Evolutionary conservation across 768 basidiomycete genomes (phyloP), one percentile per base, ranked within the genome.

Genomic region (Mycena metata): DNA sequence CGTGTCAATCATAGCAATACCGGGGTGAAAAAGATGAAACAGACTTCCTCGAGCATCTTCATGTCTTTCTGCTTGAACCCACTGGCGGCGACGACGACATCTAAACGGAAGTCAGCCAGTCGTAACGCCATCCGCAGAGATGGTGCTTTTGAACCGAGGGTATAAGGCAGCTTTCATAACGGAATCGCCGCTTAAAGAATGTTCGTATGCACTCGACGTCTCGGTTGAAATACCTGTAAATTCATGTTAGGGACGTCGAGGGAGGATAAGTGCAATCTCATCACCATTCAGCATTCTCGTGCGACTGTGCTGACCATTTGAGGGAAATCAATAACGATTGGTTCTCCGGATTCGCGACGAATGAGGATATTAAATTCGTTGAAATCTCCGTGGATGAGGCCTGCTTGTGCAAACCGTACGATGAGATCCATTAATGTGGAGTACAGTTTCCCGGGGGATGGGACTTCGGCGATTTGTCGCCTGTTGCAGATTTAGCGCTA

Each of bases 361-460:
- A 99, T 96, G 69, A 99, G 89, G 72, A 99, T 96, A 79, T 99
- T 99, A 84, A 99, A 99, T 77, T 99, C 98, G 81, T 99, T 99
- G 82, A 94, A 99, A 73, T 99, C 98, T 46, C 98, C 96, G 75
- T 99, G 98, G 58, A 99, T 99, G n/a, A 99, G 87, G 7, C 98
- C 98, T 17, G 93, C 90, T 42, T 89, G 90, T 7, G 97, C 96
- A 75, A 99, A 92, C 60, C 96, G 94, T 64, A 98, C 95, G 76
- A 99, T 96, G 67, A 98, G 83, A 78, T 96, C 95, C 98, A 99
- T 99, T 50, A 99, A 83, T 19, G 84, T 82, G 1, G 96, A 96
- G 80, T 98, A 99, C 23, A 99, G 86, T 70, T 91, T 92, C 45
- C 95, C 95, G 0, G 97, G 96, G 2, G 92, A 92, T 9, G 91